Evolutionary conservation across 305 asterid species (phyloP), one percentile per base, ranked within the genome.

Genomic region (Rubia peregrina): DNA sequence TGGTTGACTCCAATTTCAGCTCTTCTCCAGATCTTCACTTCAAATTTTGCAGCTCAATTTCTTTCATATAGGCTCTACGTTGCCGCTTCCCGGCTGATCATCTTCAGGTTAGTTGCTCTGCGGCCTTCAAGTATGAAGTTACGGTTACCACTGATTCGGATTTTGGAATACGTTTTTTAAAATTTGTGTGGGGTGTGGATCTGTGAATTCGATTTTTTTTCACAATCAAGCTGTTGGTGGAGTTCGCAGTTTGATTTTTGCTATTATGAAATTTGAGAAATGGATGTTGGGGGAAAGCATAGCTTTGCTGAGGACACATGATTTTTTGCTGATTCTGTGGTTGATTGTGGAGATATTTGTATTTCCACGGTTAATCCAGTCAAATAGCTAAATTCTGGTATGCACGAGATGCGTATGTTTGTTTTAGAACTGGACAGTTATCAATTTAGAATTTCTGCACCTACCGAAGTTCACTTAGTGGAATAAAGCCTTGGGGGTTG

Each of bases 81-180:
- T 17, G 19, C 48, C 2, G 9, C 36, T 51, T 33, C 26, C 19
- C 48, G 22, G 22, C 59, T 19, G 72, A 53, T 69, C 71, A 24
- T 44, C 51, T 36, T 55, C 53, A 69, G 72, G 72, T 69, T 53
- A 53, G 72, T 57, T 55, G 72, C 7, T 53, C 40, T 33, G 36
- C 40, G 67, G n/a, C 40, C 48, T 63, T 43, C 57, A 24, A 21
- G 57, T 22, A 62, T 62, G n/a, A 8, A 22, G 59, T 24, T 44
- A 22, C 30, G 70, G 12, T 67, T 22, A 21, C 17, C 17, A 12
- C 51, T 7, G 60, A 7, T 63, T 63, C 14, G 43, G 26, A 17
- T 13, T 68, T 53, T 21, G 49, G 71, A 6, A 40, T 13, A 24
- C 14, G 9, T 1, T 5, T 12, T 10, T 60, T 60, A 9, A 21